Evolutionary conservation across 345 rosid genomes (phyloP).

Genomic region (Salix caprea): DNA sequence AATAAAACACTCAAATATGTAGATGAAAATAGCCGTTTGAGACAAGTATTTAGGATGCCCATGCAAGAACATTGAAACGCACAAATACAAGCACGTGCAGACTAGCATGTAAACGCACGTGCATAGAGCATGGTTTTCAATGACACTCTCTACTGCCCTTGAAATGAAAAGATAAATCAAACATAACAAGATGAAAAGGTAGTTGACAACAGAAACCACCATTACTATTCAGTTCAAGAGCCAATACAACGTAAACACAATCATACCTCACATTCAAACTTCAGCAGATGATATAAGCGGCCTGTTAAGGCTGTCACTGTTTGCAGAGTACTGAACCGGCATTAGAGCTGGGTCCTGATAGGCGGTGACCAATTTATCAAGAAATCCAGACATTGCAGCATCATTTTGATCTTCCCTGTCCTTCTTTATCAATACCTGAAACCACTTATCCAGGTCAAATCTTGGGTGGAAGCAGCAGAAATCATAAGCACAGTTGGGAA

Average conservation of each 20-base stretch:
- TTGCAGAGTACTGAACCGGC: conserved; percentile 52
- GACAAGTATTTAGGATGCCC: not conserved
- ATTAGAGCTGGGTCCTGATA: conserved; percentile 77
- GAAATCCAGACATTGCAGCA: conserved; percentile 56
- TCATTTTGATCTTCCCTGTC: conserved; percentile 63
- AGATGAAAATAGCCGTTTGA: not conserved
- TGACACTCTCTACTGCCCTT: not conserved
- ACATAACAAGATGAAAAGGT: not conserved
- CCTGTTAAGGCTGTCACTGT: conserved; percentile 46
- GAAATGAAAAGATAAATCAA: not conserved
- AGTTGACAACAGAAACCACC: not conserved
- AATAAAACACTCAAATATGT: not conserved
- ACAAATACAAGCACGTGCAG: not conserved
- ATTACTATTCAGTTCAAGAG: not conserved
- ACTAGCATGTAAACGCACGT: not conserved
- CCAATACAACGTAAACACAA: not conserved
- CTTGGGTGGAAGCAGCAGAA: conserved; percentile 1
- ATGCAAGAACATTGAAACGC: not conserved
- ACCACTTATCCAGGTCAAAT: conserved; percentile 6
- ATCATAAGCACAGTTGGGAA: not conserved
- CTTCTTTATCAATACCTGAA: conserved; percentile 66
- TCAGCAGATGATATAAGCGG: conserved; percentile 59
- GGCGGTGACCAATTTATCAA: conserved; percentile 46
- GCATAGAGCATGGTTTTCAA: not conserved
- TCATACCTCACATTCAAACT: conserved; percentile 34